Evolutionary conservation across 495 filamentous ascomycete species (phyloP), one percentile per base, ranked within the genome.

Genomic region (Xylona heveae): DNA sequence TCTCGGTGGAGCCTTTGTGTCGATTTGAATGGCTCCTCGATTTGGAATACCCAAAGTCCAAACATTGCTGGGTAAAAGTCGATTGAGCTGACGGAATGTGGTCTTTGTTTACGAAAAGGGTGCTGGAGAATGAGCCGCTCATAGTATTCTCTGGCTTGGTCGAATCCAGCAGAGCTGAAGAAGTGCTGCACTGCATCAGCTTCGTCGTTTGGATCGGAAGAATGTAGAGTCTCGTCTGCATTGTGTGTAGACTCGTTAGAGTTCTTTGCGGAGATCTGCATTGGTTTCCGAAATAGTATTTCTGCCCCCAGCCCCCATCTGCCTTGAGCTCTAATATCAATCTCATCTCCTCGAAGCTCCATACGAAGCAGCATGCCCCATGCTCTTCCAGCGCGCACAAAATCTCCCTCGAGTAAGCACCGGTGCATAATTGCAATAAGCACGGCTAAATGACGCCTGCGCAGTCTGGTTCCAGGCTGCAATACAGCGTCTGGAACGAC

Each of bases 271-370:
- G 39, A 31, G 14, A 22, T 36, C 8, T 44, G 24, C 5, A 41
- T 33, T 20, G 42, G 25, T 30, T 49, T 42, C 35, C 62, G 58
- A 18, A 77, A 54, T 28, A 78, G 44, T 27, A 80, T 55, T 41
- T 79, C 74, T 10, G 72, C 73, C 17, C 73, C 74, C 27, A 80
- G 64, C 9, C 70, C 71, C 74, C 74, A 80, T 35, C 65, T 51
- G 5, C 54, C 60, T 34, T 59, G 57, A 13, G 31, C 51, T 19
- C 71, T 55, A 2, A 69, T 46, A 48, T 78, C 70, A 14, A 71
- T 41, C n/a, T 49, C 43, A 9, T 43, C 43, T 1, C 71, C 64
- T 29, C 43, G 43, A 16, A 63, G 44, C 28, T 68, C 54, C 28
- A 64, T 58, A 15, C 72, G 62, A 24, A 79, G 43, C 16, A 78